A percentile compares a stretch with the other conserved stretches of the same genome.
These are phyloP conservation scores for Musa beccarii DNA, from an alignment of 176 grass and related monocot species.

Conservation along the genomic window DNA sequence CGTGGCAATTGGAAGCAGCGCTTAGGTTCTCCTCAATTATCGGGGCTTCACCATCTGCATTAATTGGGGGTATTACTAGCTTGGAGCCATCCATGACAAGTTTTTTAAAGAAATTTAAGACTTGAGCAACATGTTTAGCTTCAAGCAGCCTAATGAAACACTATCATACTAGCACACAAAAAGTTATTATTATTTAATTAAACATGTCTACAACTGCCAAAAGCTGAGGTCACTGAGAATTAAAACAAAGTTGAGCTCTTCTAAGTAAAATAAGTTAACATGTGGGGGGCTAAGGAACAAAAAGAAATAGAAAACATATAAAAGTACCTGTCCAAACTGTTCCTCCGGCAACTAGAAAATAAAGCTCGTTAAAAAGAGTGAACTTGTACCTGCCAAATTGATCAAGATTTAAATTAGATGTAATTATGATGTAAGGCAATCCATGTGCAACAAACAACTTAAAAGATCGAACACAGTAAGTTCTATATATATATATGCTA, in stretches of 20 bases:
- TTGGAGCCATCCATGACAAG: neutral
- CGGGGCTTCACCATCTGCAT: conserved; percentile 64
- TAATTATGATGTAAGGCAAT: neutral
- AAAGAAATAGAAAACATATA: neutral
- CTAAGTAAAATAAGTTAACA: neutral
- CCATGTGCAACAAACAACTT: neutral
- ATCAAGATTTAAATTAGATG: neutral
- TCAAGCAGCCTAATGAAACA: neutral
- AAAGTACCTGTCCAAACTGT: conserved; percentile 92
- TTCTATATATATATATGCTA: no score
- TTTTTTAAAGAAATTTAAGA: neutral
- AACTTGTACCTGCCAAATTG: conserved; percentile 77
- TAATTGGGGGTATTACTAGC: conserved; percentile 12
- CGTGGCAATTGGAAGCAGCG: conserved; percentile 22
- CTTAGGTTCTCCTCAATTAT: conserved; percentile 41
- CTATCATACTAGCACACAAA: neutral
- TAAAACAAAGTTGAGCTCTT: no score
- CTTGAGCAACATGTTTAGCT: neutral
- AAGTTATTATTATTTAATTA: neutral
- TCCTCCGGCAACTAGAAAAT: conserved; percentile 92
- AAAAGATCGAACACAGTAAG: no score
- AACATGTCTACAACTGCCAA: no score
- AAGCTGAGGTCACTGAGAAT: no score
- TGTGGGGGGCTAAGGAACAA: neutral
- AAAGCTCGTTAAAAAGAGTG: conserved; percentile 90